These are phyloP conservation scores for Solanum pennellii DNA, from an alignment of 257 asterid genomes.

Conservation along the genomic window DNA sequence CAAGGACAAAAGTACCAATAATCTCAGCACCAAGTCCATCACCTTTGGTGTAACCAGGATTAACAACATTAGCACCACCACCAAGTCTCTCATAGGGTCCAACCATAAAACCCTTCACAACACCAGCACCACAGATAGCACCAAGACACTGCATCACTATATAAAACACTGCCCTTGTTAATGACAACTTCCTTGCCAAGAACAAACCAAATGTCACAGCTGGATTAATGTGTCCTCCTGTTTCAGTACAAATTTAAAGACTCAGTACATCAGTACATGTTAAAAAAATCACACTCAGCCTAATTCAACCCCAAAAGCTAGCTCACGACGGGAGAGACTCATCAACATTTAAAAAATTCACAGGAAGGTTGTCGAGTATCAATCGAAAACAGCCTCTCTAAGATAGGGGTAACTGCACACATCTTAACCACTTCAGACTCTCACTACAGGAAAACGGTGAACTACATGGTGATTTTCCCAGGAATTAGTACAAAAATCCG, in stretches of 20 bases:
- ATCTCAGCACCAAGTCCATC: constrained; percentile 45
- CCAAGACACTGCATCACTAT: constrained; percentile 3
- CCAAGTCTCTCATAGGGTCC: background rate
- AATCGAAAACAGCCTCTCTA: background rate
- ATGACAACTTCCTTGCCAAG: background rate
- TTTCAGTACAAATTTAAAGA: background rate
- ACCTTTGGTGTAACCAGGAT: background rate
- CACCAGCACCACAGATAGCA: constrained; percentile 12
- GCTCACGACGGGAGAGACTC: background rate
- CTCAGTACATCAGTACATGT: constrained; percentile 29
- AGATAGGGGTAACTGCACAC: background rate
- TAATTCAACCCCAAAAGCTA: background rate
- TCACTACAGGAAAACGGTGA: too few species aligned
- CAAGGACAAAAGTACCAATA: constrained; percentile 1
- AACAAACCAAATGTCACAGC: background rate
- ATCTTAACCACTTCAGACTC: background rate
- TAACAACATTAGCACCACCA: background rate
- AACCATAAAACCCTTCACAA: background rate
- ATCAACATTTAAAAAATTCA: background rate
- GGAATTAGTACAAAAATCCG: too few species aligned
- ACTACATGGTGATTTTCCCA: too few species aligned
- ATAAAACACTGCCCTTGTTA: constrained; percentile 24
- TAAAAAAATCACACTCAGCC: background rate
- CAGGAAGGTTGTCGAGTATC: background rate
- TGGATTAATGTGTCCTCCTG: constrained; percentile 35